phyloP scores from a whole-genome alignment of 768 basidiomycete genomes.

The Crucibulum laeve region DNA sequence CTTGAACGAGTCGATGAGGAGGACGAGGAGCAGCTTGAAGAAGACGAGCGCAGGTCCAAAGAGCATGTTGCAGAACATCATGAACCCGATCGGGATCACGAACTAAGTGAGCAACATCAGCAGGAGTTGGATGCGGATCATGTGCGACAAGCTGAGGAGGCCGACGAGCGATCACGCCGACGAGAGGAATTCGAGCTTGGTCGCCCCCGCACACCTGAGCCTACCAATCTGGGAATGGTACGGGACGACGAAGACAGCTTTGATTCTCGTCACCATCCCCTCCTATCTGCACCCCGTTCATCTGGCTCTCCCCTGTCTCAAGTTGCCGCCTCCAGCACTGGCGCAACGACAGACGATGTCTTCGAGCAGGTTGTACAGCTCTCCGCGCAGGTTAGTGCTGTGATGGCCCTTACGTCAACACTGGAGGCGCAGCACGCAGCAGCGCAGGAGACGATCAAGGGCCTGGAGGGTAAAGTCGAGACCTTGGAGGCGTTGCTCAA shows the following conservation, averaged over 20 bases:
- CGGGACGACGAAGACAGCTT: conserved; percentile 18
- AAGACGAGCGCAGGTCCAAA: conserved; percentile 13
- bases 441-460: conserved; percentile 70
- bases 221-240: conserved; percentile 41
- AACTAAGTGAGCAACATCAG: conserved; percentile 9
- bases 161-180: conserved; percentile 35
- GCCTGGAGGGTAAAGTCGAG: conserved; percentile 64
- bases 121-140: conserved; percentile 27
- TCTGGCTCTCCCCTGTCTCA: conserved; percentile 20
- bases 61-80: conserved; percentile 5
- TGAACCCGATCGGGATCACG: conserved; percentile 7
- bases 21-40: conserved; percentile 54
- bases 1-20: conserved; percentile 73
- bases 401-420: conserved; percentile 65
- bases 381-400: conserved; percentile 69
- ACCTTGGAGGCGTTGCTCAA: conserved; percentile 63
- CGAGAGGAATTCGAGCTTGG: conserved; percentile 35
- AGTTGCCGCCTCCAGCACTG: conserved; percentile 5
- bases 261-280: background rate
- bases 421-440: conserved; percentile 76
- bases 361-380: conserved; percentile 64
- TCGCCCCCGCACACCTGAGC: conserved; percentile 80
- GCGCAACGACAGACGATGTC: conserved; percentile 24
- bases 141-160: conserved; percentile 43
- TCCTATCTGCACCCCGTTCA: background rate